Evolutionary conservation across 257 asterid species (phyloP), one percentile per base, ranked within the genome.

Genomic region (Anisodus acutangulus): DNA sequence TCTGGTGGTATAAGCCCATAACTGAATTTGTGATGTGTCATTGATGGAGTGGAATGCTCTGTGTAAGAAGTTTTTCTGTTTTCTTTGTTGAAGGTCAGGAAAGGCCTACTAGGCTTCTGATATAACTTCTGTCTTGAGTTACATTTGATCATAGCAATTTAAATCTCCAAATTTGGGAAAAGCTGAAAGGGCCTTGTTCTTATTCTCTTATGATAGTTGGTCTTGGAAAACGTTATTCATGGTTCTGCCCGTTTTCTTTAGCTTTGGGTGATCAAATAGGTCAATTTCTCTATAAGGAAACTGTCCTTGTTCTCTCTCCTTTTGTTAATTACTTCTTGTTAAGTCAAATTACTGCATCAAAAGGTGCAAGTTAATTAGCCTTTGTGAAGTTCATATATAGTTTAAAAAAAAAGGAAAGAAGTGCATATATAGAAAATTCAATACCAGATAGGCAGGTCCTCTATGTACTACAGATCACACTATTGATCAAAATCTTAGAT

Each of bases 41-140:
- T 68, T 68, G 76, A 39, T 37, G 51, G 51, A 6, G 22, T 68
- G 76, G 26, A 68, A 37, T 69, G 45, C 26, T 68, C 78, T 41
- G 26, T 68, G 51, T 39, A 37, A 16, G 41, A 10, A 39, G 31
- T 68, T 39, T 16, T 16, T 39, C 12, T 39, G 26, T 39, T 68
- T 68, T 68, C 78, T 15, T 39, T 16, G 22, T 68, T 39, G 78
- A 9, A 37, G 78, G 53, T 39, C 53, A 68, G 53, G 13, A 39
- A 68, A 39, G 53, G 53, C 78, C 53, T 68, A 26, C 78, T 68
- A 68, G 78, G 78, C 53, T 68, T 68, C 72, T 66, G n/a, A 31
- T 13, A 66, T 66, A 66, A 35, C 45, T 66, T 31, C 43, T 64
- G 43, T 26, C 47, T 66, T 35, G 9, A 31, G 47, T 66, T 31